These are phyloP conservation scores for Mortierella antarctica DNA, from an alignment of 192 early-diverging fungal genomes.

Conservation along the genomic window DNA sequence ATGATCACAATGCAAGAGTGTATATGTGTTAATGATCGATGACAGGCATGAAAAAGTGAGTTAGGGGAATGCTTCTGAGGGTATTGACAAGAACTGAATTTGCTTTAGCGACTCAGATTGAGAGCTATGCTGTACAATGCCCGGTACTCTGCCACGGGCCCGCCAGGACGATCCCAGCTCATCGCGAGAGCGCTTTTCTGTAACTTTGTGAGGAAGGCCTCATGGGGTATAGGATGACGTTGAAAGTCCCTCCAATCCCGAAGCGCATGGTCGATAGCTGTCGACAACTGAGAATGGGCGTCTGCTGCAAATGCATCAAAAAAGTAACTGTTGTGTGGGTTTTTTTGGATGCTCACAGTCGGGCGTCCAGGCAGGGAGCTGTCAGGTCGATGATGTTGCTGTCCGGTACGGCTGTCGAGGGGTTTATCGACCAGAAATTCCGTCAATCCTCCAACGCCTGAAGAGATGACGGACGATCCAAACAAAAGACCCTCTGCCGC, in stretches of 20 bases:
- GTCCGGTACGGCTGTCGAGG: conserved; percentile 20
- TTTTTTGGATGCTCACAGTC: conserved; percentile 30
- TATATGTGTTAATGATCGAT: too few relatives aligned
- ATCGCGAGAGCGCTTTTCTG: conserved; percentile 58
- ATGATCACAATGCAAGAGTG: too few relatives aligned
- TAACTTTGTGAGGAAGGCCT: conserved; percentile 58
- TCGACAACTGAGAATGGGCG: conserved; percentile 30
- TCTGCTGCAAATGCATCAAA: conserved; percentile 49
- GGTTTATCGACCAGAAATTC: conserved; percentile 65
- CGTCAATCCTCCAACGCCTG: conserved; percentile 62
- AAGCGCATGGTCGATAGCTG: conserved; percentile 54
- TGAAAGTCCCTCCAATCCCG: conserved; percentile 41
- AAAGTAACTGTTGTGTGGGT: conserved; percentile 58
- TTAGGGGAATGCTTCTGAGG: too few relatives aligned
- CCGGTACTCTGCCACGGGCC: conserved; percentile 63
- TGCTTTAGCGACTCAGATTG: conserved; percentile 17
- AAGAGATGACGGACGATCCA: conserved; percentile 62
- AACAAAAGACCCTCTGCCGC: conserved; percentile 68
- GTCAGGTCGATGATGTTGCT: conserved; percentile 6
- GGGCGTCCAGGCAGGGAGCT: conserved; percentile 8
- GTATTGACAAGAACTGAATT: too few relatives aligned
- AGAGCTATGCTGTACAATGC: conserved; percentile 53
- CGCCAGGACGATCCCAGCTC: conserved; percentile 60
- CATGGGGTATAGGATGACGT: conserved; percentile 39
- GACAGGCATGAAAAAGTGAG: too few relatives aligned